phyloP scores from a whole-genome alignment of 2,329 filamentous ascomycete genomes.

The Phialemoniopsis sp. region DNA sequence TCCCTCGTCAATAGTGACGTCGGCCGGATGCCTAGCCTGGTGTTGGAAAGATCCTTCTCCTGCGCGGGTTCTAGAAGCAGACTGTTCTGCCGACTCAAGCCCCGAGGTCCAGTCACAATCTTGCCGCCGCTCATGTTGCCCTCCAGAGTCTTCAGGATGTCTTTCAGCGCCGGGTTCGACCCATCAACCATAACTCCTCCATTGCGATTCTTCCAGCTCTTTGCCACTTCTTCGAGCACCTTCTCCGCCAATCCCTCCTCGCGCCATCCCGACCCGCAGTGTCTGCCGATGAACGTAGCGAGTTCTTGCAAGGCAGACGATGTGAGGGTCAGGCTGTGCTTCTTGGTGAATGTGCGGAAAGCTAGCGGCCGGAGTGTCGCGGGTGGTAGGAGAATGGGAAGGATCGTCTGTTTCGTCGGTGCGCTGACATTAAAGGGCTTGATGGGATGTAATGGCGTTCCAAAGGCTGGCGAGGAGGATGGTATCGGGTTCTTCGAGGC shows the following conservation, averaged over 20 bases:
- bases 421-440: slow-evolving; percentile 54
- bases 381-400: slow-evolving; percentile 86
- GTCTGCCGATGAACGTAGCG: slow-evolving; percentile 83
- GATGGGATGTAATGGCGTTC: slow-evolving; percentile 77
- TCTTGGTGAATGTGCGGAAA: slow-evolving; percentile 95
- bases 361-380: slow-evolving; percentile 84
- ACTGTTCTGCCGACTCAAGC: slow-evolving; percentile 60
- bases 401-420: slow-evolving; percentile 49
- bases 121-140: slow-evolving; percentile 86
- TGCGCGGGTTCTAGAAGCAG: slow-evolving; percentile 54
- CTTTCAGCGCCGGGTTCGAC: slow-evolving; percentile 67
- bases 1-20: slow-evolving; percentile 41
- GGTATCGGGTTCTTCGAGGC: slow-evolving; percentile 57
- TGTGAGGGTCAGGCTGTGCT: slow-evolving; percentile 89
- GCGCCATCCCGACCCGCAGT: slow-evolving; percentile 94
- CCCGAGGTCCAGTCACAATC: slow-evolving; percentile 47
- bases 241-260: slow-evolving; percentile 91
- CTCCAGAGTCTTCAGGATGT: slow-evolving; percentile 80
- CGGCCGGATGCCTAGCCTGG: slow-evolving; percentile 50
- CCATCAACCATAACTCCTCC: slow-evolving; percentile 91
- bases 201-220: slow-evolving; percentile 85
- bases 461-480: slow-evolving; percentile 88
- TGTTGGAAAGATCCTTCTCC: slow-evolving; percentile 48
- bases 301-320: slow-evolving; percentile 82
- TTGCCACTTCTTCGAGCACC: slow-evolving; percentile 86